phyloP scores from a whole-genome alignment of 139 green algal genomes.

The Zygnema cylindricum region DNA sequence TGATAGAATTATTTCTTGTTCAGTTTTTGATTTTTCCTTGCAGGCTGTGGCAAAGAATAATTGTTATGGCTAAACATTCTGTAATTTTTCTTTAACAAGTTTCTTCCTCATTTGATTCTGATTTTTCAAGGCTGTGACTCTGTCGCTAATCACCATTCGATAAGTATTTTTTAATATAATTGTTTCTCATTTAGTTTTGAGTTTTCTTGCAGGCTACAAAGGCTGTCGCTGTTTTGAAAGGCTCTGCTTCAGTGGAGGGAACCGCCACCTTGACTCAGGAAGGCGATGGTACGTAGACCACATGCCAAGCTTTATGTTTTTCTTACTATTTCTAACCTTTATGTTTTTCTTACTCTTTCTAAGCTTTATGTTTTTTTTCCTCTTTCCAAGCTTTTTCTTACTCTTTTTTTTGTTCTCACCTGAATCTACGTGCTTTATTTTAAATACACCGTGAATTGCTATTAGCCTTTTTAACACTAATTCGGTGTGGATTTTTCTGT shows the following conservation, averaged over 20 bases:
- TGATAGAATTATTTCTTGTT: too few species aligned
- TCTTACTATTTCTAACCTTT: too few species aligned
- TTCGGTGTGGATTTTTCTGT: too few species aligned
- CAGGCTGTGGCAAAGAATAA: too few species aligned
- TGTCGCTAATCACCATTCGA: too few species aligned
- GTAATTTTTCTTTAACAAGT: too few species aligned
- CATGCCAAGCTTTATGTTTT: too few species aligned
- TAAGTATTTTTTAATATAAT: too few species aligned
- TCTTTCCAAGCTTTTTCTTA: not conserved
- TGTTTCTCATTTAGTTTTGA: not conserved
- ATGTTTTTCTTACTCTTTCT: not conserved
- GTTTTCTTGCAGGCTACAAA: constrained; percentile 18
- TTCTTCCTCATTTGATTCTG: too few species aligned
- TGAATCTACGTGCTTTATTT: not conserved
- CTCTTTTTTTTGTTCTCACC: not conserved
- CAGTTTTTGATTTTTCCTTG: too few species aligned
- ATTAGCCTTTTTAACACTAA: not conserved
- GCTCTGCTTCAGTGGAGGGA: constrained; percentile 34
- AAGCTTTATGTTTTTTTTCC: not conserved
- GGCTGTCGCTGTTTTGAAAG: constrained; percentile 51
- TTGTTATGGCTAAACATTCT: too few species aligned
- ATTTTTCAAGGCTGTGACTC: too few species aligned
- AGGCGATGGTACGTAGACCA: constrained; percentile 41
- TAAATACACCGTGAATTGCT: not conserved
- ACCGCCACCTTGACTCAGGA: constrained; percentile 44